Evolutionary conservation across 176 grass and related monocot species (phyloP), one percentile per base, ranked within the genome.

Genomic region (Avena atlantica): DNA sequence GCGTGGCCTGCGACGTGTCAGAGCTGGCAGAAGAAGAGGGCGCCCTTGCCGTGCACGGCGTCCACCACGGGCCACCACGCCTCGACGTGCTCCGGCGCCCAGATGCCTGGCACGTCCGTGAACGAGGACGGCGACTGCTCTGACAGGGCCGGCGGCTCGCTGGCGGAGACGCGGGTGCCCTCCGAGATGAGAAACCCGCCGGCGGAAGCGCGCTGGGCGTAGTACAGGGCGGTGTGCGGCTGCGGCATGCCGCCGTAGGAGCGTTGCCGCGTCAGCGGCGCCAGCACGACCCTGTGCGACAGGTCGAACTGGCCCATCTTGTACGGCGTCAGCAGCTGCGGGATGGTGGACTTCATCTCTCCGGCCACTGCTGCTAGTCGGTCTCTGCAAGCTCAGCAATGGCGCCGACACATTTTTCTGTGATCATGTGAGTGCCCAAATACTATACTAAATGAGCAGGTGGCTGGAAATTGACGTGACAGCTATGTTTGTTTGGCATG

Each of bases 191-290:
- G 73, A 48, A 76, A 50, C 6, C 73, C 73, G 14, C 73, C 49
- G 48, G 23, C 3, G 14, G 45, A 31, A 13, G 73, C 73, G 47
- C 73, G 73, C 73, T 76, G 73, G 3, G 48, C 24, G 73, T 76
- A 76, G 49, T 76, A 76, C 1, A 76, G 0, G 23, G 73, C 73
- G 73, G 73, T 48, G 13, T 76, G 73, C 48, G 73, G 73, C 73
- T 76, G 73, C 73, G 73, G 73, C 6, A 76, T 48, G 47, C 73
- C 47, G 48, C 73, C 73, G 73, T 76, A 76, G 73, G 73, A 23
- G 23, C 73, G 73, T 48, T 52, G 73, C 48, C 73, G 45, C 48
- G 73, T 76, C 6, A 76, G 48, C 47, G 73, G 73, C 48, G 73
- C 73, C 48, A 76, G 73, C 48, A 76, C 73, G 13, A 76, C 73